Conservation (phyloP, 208 protist species). For the Trypanosoma congolense region DNA sequence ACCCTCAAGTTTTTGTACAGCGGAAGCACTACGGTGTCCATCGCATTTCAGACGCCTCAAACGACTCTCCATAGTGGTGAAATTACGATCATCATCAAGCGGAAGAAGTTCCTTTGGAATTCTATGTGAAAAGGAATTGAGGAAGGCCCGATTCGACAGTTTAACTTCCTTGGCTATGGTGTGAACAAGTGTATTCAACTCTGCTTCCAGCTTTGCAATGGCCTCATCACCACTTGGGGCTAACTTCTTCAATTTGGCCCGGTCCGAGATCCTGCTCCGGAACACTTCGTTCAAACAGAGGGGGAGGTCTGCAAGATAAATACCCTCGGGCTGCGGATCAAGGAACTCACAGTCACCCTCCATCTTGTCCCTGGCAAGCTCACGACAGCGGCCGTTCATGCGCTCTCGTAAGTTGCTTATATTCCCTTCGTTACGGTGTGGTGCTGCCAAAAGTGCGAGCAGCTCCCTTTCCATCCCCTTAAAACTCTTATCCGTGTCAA, state of each 20-base stretch:
- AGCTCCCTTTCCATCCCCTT: constrained; percentile 51
- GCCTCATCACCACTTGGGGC: constrained; percentile 25
- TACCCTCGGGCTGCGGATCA: constrained; percentile 61
- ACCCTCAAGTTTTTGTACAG: constrained; percentile 54
- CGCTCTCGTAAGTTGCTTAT: constrained; percentile 33
- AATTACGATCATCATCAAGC: constrained; percentile 33
- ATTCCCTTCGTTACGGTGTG: constrained; percentile 39
- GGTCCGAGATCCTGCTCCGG: constrained; percentile 30
- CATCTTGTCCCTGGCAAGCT: constrained; percentile 56
- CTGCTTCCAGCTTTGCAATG: constrained; percentile 30
- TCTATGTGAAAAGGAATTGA: constrained; percentile 39
- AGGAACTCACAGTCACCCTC: constrained; percentile 50
- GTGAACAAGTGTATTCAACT: constrained; percentile 56
- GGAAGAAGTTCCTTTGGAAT: constrained; percentile 43
- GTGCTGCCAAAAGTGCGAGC: constrained; percentile 34
- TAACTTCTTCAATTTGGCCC: constrained; percentile 24
- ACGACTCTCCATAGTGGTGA: constrained; percentile 19
- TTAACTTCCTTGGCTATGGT: constrained; percentile 51
- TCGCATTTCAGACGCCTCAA: constrained; percentile 21
- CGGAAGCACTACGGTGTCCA: constrained; percentile 41
- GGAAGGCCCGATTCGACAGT: constrained; percentile 36
- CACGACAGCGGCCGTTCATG: constrained; percentile 50
- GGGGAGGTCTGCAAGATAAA: constrained; percentile 50
- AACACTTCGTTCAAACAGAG: constrained; percentile 54
- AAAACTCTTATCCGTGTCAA: constrained; percentile 62